A percentile compares a stretch with the other conserved stretches of the same genome.
Evolutionary conservation across 2,329 filamentous ascomycete species (phyloP).

Genomic region (Parastagonospora avenae): DNA sequence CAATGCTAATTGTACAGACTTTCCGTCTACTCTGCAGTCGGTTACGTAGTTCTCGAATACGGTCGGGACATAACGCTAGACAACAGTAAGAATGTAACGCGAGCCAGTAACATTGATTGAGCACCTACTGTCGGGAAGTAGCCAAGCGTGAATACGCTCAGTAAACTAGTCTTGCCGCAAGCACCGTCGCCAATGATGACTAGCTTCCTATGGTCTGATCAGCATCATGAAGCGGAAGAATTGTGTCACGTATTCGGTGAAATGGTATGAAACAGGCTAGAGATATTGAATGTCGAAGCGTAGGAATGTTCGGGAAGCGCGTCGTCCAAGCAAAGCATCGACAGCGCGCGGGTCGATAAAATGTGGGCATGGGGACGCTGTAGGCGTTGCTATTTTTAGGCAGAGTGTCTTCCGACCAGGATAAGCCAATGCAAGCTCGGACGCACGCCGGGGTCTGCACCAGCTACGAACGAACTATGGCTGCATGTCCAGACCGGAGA

Average conservation of each 20-base stretch:
- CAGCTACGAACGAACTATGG: constrained; percentile 32
- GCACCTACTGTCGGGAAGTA: constrained; percentile 93
- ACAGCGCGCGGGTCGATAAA: constrained; percentile 38
- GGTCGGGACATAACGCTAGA: constrained; percentile 65
- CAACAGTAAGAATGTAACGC: constrained; percentile 28
- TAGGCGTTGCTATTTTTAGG: constrained; percentile 44
- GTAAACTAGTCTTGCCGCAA: constrained; percentile 95
- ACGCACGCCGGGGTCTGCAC: constrained; percentile 34
- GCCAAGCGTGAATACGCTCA: constrained; percentile 96
- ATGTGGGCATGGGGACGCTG: constrained; percentile 40
- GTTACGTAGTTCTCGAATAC: constrained; percentile 99
- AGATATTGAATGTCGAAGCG: constrained; percentile 8
- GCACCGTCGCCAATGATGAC: constrained; percentile 97
- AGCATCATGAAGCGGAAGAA: constrained; percentile 21
- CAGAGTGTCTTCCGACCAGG: constrained; percentile 41
- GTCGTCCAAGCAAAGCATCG: constrained; percentile 20
- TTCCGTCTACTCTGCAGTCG: constrained; percentile 96
- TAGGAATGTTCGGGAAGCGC: constrained; percentile 9
- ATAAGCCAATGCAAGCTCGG: constrained; percentile 47
- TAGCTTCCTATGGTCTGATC: constrained; percentile 71
- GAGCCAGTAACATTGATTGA: background rate
- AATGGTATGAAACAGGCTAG: constrained; percentile 3
- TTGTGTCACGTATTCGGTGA: constrained; percentile 19
- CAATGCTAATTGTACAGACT: constrained; percentile 95
- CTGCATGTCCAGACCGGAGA: constrained; percentile 16